These are phyloP conservation scores for Hygrophila difformis DNA, from an alignment of 257 asterid species.

Conservation along the genomic window DNA sequence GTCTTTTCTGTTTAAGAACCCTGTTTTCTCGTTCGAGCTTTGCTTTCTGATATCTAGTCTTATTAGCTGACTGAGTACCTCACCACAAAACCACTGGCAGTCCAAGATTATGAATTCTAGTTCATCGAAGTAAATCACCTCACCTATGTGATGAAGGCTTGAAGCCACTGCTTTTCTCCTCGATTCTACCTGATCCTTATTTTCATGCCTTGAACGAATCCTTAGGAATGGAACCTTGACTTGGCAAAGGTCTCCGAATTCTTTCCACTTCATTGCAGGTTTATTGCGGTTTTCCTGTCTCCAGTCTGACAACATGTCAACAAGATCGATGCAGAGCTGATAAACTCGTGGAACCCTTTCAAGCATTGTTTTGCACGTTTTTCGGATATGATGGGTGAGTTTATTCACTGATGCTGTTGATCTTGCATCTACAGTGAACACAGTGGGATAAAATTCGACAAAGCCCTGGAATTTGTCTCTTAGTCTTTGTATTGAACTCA, in stretches of 20 bases:
- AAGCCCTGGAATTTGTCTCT: conserved; percentile 55
- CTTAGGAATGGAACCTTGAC: conserved; percentile 62
- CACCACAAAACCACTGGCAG: conserved; percentile 75
- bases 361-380: conserved; percentile 47
- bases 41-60: conserved; percentile 42
- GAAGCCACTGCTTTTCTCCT: conserved; percentile 59
- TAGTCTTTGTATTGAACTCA: conserved; percentile 35
- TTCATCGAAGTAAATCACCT: conserved; percentile 62
- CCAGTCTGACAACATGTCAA: conserved; percentile 46
- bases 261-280: conserved; percentile 76
- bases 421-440: conserved; percentile 84
- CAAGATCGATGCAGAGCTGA: conserved; percentile 63
- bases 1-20: conserved; percentile 57
- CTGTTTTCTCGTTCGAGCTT: conserved; percentile 30
- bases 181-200: conserved; percentile 54
- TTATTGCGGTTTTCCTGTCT: conserved; percentile 50
- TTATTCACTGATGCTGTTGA: conserved; percentile 70
- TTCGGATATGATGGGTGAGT: conserved; percentile 54
- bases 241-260: conserved; percentile 72
- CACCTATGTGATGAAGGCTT: conserved; percentile 74
- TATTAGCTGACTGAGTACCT: conserved; percentile 47
- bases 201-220: conserved; percentile 49
- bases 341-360: conserved; percentile 69
- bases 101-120: conserved; percentile 59
- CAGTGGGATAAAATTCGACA: conserved; percentile 70